phyloP scores from a whole-genome alignment of 257 asterid species.

The Linderniella brevidens region DNA sequence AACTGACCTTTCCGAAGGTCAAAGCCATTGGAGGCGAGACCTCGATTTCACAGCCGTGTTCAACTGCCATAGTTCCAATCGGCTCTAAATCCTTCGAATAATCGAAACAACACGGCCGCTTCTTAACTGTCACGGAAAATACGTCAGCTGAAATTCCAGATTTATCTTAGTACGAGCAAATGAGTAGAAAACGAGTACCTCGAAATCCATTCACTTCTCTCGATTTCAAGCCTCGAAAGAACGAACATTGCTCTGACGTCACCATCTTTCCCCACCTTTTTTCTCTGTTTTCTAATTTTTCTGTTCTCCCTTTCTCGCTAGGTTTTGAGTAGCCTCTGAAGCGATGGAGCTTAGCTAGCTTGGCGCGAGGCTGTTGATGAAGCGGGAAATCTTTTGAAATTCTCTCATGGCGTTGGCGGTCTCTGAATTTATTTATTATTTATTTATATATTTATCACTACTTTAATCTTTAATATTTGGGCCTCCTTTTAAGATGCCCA shows the following conservation, averaged over 20 bases:
- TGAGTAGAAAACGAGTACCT: slow-evolving; percentile 22
- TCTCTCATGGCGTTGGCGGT: too few species aligned
- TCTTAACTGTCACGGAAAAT: slow-evolving; percentile 24
- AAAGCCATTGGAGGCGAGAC: slow-evolving; percentile 74
- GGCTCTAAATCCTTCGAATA: slow-evolving; percentile 25
- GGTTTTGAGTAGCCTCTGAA: too few species aligned
- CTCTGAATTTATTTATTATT: too few species aligned
- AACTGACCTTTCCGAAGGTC: slow-evolving; percentile 68
- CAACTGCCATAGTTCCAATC: slow-evolving; percentile 57
- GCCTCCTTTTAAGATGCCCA: too few species aligned
- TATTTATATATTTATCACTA: too few species aligned
- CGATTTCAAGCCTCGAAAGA: slow-evolving; percentile 36
- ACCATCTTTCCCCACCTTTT: slow-evolving; percentile 4
- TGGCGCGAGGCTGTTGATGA: too few species aligned
- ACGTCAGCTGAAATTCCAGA: neutral
- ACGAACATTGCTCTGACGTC: neutral
- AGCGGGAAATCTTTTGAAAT: too few species aligned
- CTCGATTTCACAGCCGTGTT: slow-evolving; percentile 34
- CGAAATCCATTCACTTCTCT: slow-evolving; percentile 79
- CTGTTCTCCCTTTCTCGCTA: too few species aligned
- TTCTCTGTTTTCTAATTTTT: too few species aligned
- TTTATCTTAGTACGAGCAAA: neutral
- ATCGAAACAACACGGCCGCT: slow-evolving; percentile 33
- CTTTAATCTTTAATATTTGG: too few species aligned
- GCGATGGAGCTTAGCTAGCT: too few species aligned